These are phyloP conservation scores for Ceratobasidium sp. DNA, from an alignment of 1,284 basidiomycete species.

Conservation along the genomic window DNA sequence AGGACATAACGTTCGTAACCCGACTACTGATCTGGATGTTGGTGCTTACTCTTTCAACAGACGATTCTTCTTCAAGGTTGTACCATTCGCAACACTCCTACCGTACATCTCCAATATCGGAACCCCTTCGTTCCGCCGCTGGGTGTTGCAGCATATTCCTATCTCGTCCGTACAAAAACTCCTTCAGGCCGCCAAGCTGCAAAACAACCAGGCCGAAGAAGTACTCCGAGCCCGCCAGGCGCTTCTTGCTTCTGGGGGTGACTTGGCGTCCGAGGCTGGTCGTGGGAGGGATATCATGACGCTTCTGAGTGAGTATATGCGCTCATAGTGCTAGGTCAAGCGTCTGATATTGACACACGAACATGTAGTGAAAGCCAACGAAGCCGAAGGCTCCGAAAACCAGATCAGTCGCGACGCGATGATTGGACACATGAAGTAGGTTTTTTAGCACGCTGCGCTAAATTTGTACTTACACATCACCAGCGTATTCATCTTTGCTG, in stretches of 20 bases:
- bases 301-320: slow-evolving; percentile 61
- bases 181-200: slow-evolving; percentile 65
- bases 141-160: slow-evolving; percentile 65
- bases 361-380: slow-evolving; percentile 61
- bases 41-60: slow-evolving; percentile 47
- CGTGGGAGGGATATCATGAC: slow-evolving; percentile 67
- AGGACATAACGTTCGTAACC: neutral
- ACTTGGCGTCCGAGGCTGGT: slow-evolving; percentile 50
- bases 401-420: slow-evolving; percentile 61
- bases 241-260: slow-evolving; percentile 44
- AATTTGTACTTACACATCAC: neutral
- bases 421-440: slow-evolving; percentile 66
- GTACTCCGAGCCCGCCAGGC: slow-evolving; percentile 60
- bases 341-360: too few species aligned
- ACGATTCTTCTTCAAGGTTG: neutral
- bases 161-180: slow-evolving; percentile 62
- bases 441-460: slow-evolving; percentile 49
- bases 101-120: slow-evolving; percentile 31
- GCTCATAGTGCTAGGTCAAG: neutral
- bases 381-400: slow-evolving; percentile 56
- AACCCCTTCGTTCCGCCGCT: slow-evolving; percentile 63
- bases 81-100: slow-evolving; percentile 16
- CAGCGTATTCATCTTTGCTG: slow-evolving; percentile 61
- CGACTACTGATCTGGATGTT: neutral
- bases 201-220: slow-evolving; percentile 63